These are phyloP conservation scores for Chlamydomonas sphaeroides DNA, from an alignment of 139 green algal species.

Conservation along the genomic window DNA sequence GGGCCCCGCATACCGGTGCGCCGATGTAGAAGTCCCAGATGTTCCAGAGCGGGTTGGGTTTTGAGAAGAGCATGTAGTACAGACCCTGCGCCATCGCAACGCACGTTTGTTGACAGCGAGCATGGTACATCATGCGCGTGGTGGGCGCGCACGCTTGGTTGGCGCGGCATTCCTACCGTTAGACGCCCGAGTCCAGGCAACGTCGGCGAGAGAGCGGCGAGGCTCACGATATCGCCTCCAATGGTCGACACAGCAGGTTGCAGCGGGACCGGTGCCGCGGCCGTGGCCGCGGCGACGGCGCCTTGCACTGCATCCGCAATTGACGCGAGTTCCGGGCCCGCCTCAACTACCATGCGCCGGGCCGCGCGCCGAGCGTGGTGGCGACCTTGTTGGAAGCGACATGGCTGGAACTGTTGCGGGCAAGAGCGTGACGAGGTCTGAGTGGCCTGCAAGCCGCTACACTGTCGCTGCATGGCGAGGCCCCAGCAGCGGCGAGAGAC, in stretches of 20 bases:
- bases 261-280: conserved; percentile 24
- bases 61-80: conserved; percentile 67
- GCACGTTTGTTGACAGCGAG: too few relatives aligned
- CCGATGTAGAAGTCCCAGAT: conserved; percentile 87
- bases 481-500: too few relatives aligned
- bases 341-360: too few relatives aligned
- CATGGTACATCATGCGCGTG: too few relatives aligned
- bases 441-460: too few relatives aligned
- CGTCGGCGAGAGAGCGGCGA: conserved; percentile 47
- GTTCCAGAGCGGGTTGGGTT: conserved; percentile 66
- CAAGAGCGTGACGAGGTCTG: too few relatives aligned
- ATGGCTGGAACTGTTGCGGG: too few relatives aligned
- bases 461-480: too few relatives aligned
- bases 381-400: too few relatives aligned
- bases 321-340: conserved; percentile 24
- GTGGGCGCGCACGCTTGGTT: neutral
- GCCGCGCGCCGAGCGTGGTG: too few relatives aligned
- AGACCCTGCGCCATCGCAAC: conserved; percentile 60
- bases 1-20: too few relatives aligned
- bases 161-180: conserved; percentile 20
- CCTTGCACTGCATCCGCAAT: conserved; percentile 37
- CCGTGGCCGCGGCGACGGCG: conserved; percentile 20
- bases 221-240: conserved; percentile 47
- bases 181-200: conserved; percentile 46
- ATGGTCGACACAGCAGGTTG: conserved; percentile 47